A percentile compares a stretch with the other conserved stretches of the same genome.
Evolutionary conservation across 1,284 basidiomycete species (phyloP).

Genomic region (Irpex lacteus): DNA sequence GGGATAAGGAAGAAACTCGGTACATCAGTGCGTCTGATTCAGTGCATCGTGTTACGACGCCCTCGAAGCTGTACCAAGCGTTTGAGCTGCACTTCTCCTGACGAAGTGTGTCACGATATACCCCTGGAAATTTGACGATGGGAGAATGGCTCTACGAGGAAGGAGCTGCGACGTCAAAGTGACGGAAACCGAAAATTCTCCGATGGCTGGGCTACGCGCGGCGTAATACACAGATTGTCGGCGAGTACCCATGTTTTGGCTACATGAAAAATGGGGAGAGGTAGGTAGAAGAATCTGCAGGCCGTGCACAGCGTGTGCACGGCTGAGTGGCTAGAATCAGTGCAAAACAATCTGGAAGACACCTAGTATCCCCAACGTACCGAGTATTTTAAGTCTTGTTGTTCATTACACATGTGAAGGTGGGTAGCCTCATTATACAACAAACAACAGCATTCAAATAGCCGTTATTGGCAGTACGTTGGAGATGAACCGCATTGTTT

Average conservation of each 20-base stretch:
- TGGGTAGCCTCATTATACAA: neutral
- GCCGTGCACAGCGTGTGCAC: neutral
- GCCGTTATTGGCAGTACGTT: neutral
- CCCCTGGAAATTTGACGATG: constrained; percentile 9
- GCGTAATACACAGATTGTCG: constrained; percentile 10
- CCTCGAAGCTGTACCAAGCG: constrained; percentile 3
- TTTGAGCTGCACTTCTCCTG: constrained; percentile 2
- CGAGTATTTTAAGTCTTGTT: no score
- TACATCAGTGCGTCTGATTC: constrained; percentile 7
- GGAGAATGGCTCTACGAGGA: constrained; percentile 6
- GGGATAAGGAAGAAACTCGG: constrained; percentile 15
- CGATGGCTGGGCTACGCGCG: constrained; percentile 7
- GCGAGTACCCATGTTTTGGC: neutral
- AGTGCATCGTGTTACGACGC: constrained; percentile 2
- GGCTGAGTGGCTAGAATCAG: neutral
- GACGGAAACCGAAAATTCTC: constrained; percentile 14
- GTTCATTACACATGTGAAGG: no score
- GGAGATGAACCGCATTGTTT: neutral
- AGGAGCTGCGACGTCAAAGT: constrained; percentile 10
- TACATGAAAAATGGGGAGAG: neutral
- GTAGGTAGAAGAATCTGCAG: neutral
- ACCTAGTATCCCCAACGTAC: neutral
- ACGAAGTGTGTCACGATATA: constrained; percentile 1
- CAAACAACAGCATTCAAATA: neutral
- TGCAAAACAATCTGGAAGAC: neutral